These are phyloP conservation scores for Quercus tomentella DNA, from an alignment of 331 rosid species.

Conservation along the genomic window DNA sequence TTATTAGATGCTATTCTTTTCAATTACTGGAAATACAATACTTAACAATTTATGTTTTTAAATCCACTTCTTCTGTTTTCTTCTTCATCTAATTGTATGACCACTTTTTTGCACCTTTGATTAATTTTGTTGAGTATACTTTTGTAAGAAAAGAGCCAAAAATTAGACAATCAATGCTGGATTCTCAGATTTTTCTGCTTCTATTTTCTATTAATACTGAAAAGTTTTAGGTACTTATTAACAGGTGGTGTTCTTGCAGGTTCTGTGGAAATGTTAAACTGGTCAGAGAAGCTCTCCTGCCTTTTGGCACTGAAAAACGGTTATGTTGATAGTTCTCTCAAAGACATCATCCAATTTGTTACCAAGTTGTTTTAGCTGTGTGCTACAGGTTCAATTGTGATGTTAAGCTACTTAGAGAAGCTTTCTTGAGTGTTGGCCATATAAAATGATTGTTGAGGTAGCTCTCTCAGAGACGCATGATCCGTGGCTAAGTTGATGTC, in stretches of 20 bases:
- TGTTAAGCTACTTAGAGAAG: neutral
- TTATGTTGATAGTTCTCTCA: constrained; percentile 24
- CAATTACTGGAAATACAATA: neutral
- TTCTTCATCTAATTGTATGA: neutral
- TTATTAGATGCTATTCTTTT: constrained; percentile 14
- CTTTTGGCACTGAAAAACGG: constrained; percentile 24
- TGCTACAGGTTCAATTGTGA: neutral
- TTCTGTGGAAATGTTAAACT: constrained; percentile 24
- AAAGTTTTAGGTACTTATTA: constrained; percentile 11
- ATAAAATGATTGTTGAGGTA: neutral
- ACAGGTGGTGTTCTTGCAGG: constrained; percentile 36
- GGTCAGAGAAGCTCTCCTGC: constrained; percentile 25
- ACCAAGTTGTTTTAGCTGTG: neutral
- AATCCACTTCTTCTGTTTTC: neutral
- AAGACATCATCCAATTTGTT: constrained; percentile 13
- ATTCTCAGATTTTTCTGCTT: constrained; percentile 14
- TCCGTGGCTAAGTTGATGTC: constrained; percentile 12
- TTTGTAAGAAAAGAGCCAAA: neutral
- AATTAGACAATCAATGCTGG: neutral
- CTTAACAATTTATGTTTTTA: neutral
- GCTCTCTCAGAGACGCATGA: neutral
- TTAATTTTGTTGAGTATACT: neutral
- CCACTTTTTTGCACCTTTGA: neutral
- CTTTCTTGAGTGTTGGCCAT: neutral
- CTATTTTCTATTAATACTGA: constrained; percentile 2